Evolutionary conservation across 805 yeast genomes (phyloP).

Genomic region (Saturnispora saitoi): DNA sequence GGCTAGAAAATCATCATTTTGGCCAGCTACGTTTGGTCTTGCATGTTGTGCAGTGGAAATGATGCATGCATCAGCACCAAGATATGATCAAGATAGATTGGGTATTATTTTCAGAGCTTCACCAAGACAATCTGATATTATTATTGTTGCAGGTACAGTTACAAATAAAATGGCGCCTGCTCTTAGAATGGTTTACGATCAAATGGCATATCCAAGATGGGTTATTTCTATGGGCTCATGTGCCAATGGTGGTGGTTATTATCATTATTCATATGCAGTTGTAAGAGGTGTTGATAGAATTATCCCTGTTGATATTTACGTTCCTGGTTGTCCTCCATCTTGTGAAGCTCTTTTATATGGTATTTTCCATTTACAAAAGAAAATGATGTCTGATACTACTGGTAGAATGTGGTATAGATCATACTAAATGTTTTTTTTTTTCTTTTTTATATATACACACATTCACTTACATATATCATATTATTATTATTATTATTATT

Average conservation of each 20-base stretch:
- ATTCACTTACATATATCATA: background rate
- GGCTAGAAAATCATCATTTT: conserved; percentile 86
- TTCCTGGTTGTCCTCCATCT: conserved; percentile 91
- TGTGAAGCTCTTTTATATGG: conserved; percentile 89
- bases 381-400: conserved; percentile 74
- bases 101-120: conserved; percentile 92
- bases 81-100: conserved; percentile 86
- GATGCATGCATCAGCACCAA: conserved; percentile 90
- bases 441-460: conserved; percentile 1
- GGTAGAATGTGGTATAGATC: conserved; percentile 82
- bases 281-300: conserved; percentile 86
- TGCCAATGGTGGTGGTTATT: conserved; percentile 91
- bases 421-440: conserved; percentile 17
- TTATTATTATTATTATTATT: conserved; percentile 1
- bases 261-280: conserved; percentile 81
- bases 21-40: conserved; percentile 90
- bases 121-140: conserved; percentile 86
- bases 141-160: conserved; percentile 87
- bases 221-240: conserved; percentile 91
- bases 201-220: conserved; percentile 94
- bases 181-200: conserved; percentile 85
- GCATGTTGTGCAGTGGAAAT: conserved; percentile 93
- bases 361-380: conserved; percentile 79
- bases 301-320: conserved; percentile 83
- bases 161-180: conserved; percentile 94